phyloP scores from a whole-genome alignment of 2,329 filamentous ascomycete genomes.

The Ophiostoma australiae region DNA sequence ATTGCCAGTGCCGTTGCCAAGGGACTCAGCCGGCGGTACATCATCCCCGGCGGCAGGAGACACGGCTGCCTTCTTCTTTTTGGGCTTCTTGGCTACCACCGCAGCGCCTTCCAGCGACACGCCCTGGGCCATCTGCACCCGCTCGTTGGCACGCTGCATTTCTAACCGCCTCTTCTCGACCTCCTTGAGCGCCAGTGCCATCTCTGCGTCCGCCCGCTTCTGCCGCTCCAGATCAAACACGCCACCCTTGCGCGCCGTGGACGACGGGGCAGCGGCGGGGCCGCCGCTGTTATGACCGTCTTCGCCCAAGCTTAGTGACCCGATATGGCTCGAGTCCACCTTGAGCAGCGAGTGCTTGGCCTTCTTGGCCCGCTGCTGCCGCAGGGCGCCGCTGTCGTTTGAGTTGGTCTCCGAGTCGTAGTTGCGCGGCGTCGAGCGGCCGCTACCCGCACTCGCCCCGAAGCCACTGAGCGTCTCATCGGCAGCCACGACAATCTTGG shows the following conservation, averaged over 20 bases:
- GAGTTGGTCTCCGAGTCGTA: slow-evolving; percentile 53
- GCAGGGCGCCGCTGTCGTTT: slow-evolving; percentile 31
- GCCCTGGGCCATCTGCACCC: slow-evolving; percentile 66
- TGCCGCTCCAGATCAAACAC: slow-evolving; percentile 59
- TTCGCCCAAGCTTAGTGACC: slow-evolving; percentile 63
- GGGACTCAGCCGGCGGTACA: slow-evolving; percentile 43
- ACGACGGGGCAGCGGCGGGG: slow-evolving; percentile 21
- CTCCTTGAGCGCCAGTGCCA: slow-evolving; percentile 81
- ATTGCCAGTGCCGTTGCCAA: slow-evolving; percentile 57
- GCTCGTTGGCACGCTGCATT: slow-evolving; percentile 78
- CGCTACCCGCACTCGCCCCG: not conserved
- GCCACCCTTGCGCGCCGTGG: slow-evolving; percentile 27
- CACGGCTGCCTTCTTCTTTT: slow-evolving; percentile 59
- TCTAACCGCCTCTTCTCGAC: slow-evolving; percentile 81
- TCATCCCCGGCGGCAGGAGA: slow-evolving; percentile 52
- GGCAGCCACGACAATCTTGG: slow-evolving; percentile 61
- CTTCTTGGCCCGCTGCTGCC: slow-evolving; percentile 44
- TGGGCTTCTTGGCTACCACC: slow-evolving; percentile 64
- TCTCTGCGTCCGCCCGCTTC: slow-evolving; percentile 76
- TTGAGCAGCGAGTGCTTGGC: slow-evolving; percentile 62
- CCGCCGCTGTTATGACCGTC: slow-evolving; percentile 32
- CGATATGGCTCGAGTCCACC: slow-evolving; percentile 80
- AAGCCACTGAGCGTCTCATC: slow-evolving; percentile 63
- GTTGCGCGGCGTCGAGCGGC: slow-evolving; percentile 44
- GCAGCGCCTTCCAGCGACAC: slow-evolving; percentile 60